phyloP scores from a whole-genome alignment of 2,329 filamentous ascomycete genomes.

The Diaporthe australafricana region DNA sequence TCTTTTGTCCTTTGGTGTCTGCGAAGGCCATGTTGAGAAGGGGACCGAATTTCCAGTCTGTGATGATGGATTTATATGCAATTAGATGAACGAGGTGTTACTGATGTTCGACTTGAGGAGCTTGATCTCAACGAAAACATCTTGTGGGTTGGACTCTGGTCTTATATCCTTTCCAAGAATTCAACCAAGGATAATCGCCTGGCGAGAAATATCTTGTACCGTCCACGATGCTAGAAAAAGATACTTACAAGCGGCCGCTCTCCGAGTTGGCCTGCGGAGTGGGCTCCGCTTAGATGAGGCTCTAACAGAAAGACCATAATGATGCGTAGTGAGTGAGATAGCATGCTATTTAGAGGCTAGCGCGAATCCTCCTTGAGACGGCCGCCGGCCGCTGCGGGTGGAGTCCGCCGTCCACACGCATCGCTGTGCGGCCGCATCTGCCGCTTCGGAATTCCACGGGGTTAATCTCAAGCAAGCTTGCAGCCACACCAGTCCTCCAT shows the following conservation, averaged over 20 bases:
- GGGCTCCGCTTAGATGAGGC: slow-evolving; percentile 19
- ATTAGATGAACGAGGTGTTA: not conserved
- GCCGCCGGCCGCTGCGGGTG: slow-evolving; percentile 14
- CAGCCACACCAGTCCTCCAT: not conserved
- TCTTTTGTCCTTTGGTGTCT: not conserved
- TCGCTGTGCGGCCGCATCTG: slow-evolving; percentile 26
- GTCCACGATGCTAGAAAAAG: too few species aligned
- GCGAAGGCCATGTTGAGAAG: not conserved
- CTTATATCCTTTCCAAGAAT: not conserved
- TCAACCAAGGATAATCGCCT: too few species aligned
- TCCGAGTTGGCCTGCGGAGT: not conserved
- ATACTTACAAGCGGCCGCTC: not conserved
- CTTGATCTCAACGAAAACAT: not conserved
- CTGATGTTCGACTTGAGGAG: not conserved
- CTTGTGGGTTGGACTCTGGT: not conserved
- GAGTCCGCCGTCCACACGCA: not conserved
- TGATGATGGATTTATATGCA: not conserved
- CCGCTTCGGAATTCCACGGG: slow-evolving; percentile 3
- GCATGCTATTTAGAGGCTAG: not conserved
- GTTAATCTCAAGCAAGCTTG: too few species aligned
- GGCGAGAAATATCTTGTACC: not conserved
- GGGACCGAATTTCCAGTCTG: not conserved
- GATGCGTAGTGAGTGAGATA: not conserved
- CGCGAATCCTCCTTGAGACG: not conserved
- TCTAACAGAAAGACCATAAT: not conserved